Conservation (phyloP, 345 rosid species). For the Linum lewisii region DNA sequence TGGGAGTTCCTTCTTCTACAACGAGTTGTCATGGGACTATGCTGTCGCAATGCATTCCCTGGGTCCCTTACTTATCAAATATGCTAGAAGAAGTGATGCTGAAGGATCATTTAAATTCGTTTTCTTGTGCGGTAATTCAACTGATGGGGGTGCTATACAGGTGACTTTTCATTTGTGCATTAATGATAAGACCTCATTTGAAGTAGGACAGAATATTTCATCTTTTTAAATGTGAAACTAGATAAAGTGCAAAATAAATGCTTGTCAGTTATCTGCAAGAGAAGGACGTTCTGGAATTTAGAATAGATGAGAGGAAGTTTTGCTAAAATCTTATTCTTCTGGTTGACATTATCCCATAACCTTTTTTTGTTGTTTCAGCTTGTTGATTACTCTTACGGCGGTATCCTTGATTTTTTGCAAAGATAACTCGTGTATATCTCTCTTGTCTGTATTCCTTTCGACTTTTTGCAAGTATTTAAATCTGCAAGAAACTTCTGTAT, state of each 20-base stretch:
- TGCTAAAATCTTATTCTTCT: neutral
- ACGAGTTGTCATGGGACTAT: constrained; percentile 74
- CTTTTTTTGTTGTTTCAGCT: no score
- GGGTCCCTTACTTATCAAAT: constrained; percentile 69
- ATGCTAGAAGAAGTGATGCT: constrained; percentile 54
- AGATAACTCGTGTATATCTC: no score
- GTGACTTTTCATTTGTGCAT: constrained; percentile 27
- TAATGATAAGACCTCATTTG: neutral
- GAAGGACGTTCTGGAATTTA: neutral
- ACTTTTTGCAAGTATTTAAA: no score
- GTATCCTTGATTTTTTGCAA: no score
- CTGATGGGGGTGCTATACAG: constrained; percentile 71
- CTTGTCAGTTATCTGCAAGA: neutral
- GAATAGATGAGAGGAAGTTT: neutral
- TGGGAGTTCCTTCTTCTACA: constrained; percentile 74
- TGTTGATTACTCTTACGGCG: no score
- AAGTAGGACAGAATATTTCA: neutral
- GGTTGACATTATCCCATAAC: no score
- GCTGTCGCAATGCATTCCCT: constrained; percentile 69
- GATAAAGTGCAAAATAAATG: neutral
- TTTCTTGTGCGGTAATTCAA: constrained; percentile 77
- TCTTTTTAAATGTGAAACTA: neutral
- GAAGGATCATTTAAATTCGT: constrained; percentile 59
- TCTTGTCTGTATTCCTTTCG: no score
- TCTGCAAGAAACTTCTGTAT: no score